phyloP scores from a whole-genome alignment of 139 green algal species.

The Pseudopediastrum boryanum region DNA sequence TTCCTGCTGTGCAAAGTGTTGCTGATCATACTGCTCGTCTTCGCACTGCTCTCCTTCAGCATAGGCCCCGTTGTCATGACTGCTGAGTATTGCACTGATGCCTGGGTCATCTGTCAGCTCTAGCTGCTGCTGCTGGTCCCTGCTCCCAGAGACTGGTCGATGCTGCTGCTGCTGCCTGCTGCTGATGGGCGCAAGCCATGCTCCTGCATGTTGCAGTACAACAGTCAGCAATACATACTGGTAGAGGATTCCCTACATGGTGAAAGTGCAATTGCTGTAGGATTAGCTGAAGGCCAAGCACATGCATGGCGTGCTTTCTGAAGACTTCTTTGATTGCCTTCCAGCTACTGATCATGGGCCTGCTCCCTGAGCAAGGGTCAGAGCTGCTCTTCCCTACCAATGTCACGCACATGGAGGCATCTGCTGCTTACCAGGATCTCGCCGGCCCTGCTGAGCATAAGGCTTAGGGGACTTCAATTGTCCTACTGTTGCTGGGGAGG shows the following conservation, averaged over 20 bases:
- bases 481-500: not conserved
- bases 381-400: not conserved
- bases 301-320: not conserved
- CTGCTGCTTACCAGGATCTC: not conserved
- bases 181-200: not conserved
- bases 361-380: not conserved
- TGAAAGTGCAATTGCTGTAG: not conserved
- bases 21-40: not conserved
- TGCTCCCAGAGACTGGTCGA: too few relatives aligned
- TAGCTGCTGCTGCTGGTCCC: not conserved
- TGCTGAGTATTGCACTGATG: not conserved
- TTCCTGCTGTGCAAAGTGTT: not conserved
- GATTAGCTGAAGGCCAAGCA: not conserved
- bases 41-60: not conserved
- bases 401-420: slow-evolving; percentile 9
- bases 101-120: slow-evolving; percentile 1
- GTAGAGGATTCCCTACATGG: too few relatives aligned
- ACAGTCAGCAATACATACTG: not conserved
- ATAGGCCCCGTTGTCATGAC: not conserved
- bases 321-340: not conserved
- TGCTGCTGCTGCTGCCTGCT: not conserved
- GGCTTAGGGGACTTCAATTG: not conserved
- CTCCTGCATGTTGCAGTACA: not conserved
- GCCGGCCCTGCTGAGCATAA: not conserved
- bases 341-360: not conserved